phyloP scores from a whole-genome alignment of 169 alveolate species.

The Cryptosporidium canis region DNA sequence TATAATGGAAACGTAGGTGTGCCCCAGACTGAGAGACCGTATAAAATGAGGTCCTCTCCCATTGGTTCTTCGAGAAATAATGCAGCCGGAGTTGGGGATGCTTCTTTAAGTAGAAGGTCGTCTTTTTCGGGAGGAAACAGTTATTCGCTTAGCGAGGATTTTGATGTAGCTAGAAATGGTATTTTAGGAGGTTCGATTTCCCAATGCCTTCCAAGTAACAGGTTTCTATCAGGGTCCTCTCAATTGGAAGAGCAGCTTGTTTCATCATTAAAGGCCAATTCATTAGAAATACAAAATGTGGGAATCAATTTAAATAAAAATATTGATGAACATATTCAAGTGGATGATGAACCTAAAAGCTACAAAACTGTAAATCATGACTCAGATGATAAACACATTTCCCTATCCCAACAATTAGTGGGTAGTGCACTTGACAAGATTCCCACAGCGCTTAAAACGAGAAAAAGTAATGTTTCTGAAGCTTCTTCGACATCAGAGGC shows the following conservation, averaged over 20 bases:
- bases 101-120: neutral
- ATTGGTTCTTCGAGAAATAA: constrained; percentile 14
- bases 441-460: neutral
- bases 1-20: neutral
- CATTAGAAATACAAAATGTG: constrained; percentile 8
- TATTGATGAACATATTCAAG: neutral
- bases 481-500: neutral
- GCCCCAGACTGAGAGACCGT: constrained; percentile 67
- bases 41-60: constrained; percentile 72
- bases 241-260: constrained; percentile 51
- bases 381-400: neutral
- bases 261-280: constrained; percentile 13
- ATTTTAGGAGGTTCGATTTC: neutral
- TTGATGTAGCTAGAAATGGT: constrained; percentile 2
- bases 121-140: constrained; percentile 10
- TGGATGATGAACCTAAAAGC: constrained; percentile 19
- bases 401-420: neutral
- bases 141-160: constrained; percentile 16
- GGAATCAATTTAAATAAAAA: neutral
- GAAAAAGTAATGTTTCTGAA: neutral
- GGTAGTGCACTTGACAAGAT: neutral
- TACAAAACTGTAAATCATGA: neutral
- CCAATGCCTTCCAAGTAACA: neutral
- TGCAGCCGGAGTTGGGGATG: neutral
- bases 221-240: constrained; percentile 17